Base-by-base conservation (phyloP, 2,329 filamentous ascomycete species). In the Venturia oleaginea region DNA sequence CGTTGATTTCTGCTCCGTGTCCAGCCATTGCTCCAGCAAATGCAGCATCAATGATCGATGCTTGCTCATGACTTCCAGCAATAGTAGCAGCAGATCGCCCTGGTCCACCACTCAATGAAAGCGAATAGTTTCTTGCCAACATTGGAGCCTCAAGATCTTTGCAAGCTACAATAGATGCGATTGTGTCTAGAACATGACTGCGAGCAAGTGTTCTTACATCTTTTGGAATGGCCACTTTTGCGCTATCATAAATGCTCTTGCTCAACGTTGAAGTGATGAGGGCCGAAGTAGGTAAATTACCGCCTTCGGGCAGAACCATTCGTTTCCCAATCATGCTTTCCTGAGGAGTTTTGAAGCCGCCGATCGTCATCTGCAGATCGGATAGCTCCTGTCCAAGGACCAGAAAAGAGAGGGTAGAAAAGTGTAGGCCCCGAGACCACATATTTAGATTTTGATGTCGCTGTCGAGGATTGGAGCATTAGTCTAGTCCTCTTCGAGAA, bases 1-100 rank as follows among this genome's bases (percentile, higher is more conserved):
- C 60, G 40, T 62, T 62, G 60, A 51, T 62, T 51, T 62, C 60
- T 24, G 60, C 60, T 34, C 60, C 60, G 37, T 61, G 40, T n/a
- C 40, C 60, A 15, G 60, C 60, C 60, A 62, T 51, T 46, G 38
- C 60, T 15, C 38, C 43, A 27, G 60, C 60, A n/a, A 62, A 62
- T n/a, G 40, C 60, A 17, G 60, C 60, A 51, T 62, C 60, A 19
- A 62, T 13, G 32, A 62, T 34, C 4, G 60, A 62, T 27, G 38
- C 38, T 37, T 48, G n/a, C 30, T 62, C 37, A 48, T 62, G 60
- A 51, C 13, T 51, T 48, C 60, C 60, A 22, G 40, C 32, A 27
- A 62, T 62, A 34, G 38, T 48, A 32, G 60, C 60, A 32, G 60
- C n/a, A n/a, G 60, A 48, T 34, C n/a, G 42, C n/a, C 60, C 60